These are phyloP conservation scores for Fulvia fulva DNA, from an alignment of 2,329 filamentous ascomycete genomes.

Conservation along the genomic window DNA sequence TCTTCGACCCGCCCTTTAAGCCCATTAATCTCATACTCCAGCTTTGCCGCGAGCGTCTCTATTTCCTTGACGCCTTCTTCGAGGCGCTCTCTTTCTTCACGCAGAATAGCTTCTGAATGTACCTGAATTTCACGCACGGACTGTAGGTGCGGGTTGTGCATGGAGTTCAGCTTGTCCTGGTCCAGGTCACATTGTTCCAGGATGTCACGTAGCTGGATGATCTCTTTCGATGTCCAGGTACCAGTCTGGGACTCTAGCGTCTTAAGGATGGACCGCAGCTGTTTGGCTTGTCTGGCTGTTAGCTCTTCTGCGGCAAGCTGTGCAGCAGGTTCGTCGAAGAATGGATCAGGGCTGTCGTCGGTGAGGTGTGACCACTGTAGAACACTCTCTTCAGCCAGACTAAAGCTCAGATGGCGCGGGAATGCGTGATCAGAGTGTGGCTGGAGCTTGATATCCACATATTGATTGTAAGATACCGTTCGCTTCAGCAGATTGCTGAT, in stretches of 20 bases:
- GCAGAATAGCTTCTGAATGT: slow-evolving; percentile 64
- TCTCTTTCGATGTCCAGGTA: slow-evolving; percentile 59
- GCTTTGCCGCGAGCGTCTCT: slow-evolving; percentile 73
- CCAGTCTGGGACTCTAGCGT: slow-evolving; percentile 33
- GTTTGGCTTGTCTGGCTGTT: slow-evolving; percentile 53
- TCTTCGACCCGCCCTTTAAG: slow-evolving; percentile 79
- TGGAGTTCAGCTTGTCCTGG: slow-evolving; percentile 59
- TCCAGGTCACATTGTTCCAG: slow-evolving; percentile 61
- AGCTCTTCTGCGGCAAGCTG: slow-evolving; percentile 28
- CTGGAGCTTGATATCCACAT: slow-evolving; percentile 17
- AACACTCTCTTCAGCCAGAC: slow-evolving; percentile 70
- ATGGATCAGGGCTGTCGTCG: slow-evolving; percentile 32
- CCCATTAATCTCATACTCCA: slow-evolving; percentile 86
- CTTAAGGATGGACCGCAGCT: slow-evolving; percentile 52
- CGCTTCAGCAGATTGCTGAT: slow-evolving; percentile 54
- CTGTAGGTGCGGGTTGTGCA: slow-evolving; percentile 69
- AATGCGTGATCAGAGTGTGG: slow-evolving; percentile 53
- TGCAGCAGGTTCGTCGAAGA: slow-evolving; percentile 16
- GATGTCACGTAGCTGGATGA: slow-evolving; percentile 46
- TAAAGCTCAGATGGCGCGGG: slow-evolving; percentile 71
- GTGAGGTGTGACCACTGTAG: slow-evolving; percentile 54
- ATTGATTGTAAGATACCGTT: slow-evolving; percentile 49
- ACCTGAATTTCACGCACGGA: slow-evolving; percentile 65
- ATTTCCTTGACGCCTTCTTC: slow-evolving; percentile 72
- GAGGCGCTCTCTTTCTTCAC: slow-evolving; percentile 64